Evolutionary conservation across 257 asterid genomes (phyloP), one percentile per base, ranked within the genome.

Genomic region (Verbascum thapsus): DNA sequence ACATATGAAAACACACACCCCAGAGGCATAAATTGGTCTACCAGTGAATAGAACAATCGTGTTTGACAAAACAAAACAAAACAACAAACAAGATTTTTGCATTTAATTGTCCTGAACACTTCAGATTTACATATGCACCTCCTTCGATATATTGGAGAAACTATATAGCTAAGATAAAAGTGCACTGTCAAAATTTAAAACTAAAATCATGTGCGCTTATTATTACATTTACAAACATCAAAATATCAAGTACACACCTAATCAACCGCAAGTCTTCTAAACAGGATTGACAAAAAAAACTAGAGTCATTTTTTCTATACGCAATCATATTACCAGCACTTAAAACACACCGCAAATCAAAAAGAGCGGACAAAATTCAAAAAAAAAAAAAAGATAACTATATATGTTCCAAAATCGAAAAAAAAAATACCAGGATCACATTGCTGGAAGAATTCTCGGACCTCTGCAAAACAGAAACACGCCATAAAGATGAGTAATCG

Each of bases 401-500:
- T 16, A 6, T 0, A n/a, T 20, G 13, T 42, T n/a, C 5, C 13
- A 52, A 58, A 50, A 43, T 19, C 10, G 16, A 56, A 41, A 18
- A 8, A 23, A 53, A 11, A 8, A 13, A 53, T 70, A 81, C 91
- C 86, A 56, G 92, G 92, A 76, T 85, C 88, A 54, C 88, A 81
- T 79, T 66, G 83, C 69, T 73, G 86, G 73, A 61, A 82, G 58
- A 85, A 81, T 48, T 85, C 88, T 38, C 82, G 84, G 62, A 75
- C 81, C 64, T 85, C 92, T 84, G 83, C 66, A 68, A 17, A 18
- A 52, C 16, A 52, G 58, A 20, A 15, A 55, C 10, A 13, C n/a
- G n/a, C n/a, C 55, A 5, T 3, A 8, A n/a, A 3, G n/a, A n/a
- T n/a, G n/a, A n/a, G n/a, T n/a, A n/a, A n/a, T n/a, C n/a, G n/a